phyloP scores from a whole-genome alignment of 768 basidiomycete species.

The Trametes cubensis region DNA sequence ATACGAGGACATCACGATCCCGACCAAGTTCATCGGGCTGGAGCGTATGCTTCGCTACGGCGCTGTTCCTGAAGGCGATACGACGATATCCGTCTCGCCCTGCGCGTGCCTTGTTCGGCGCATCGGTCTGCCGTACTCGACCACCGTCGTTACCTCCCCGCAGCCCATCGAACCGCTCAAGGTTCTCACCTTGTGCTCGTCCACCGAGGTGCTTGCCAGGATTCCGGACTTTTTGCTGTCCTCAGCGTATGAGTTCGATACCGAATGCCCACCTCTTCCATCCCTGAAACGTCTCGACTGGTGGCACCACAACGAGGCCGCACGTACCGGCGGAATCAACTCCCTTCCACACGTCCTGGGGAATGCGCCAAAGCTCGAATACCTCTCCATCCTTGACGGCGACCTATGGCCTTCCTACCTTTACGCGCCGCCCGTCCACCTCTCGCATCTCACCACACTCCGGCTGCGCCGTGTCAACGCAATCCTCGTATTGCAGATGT shows the following conservation, averaged over 20 bases:
- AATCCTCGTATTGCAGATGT: conserved; percentile 53
- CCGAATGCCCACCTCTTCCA: conserved; percentile 46
- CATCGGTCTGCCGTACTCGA: conserved; percentile 58
- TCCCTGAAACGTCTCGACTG: conserved; percentile 67
- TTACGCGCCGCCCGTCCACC: conserved; percentile 36
- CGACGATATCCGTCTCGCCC: neutral
- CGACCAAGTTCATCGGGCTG: conserved; percentile 34
- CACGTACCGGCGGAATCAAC: conserved; percentile 67
- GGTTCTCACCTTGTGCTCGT: conserved; percentile 51
- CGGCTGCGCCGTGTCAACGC: conserved; percentile 52
- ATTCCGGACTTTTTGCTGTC: conserved; percentile 57
- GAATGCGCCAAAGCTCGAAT: conserved; percentile 56
- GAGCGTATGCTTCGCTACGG: conserved; percentile 31
- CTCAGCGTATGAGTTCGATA: conserved; percentile 57
- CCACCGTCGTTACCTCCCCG: conserved; percentile 46
- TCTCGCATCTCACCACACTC: conserved; percentile 55
- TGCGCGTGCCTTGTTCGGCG: conserved; percentile 51
- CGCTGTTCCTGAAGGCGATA: conserved; percentile 24
- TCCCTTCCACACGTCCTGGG: conserved; percentile 55
- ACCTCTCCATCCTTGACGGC: conserved; percentile 56
- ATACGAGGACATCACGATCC: conserved; percentile 56
- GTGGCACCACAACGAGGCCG: conserved; percentile 62
- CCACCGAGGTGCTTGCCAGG: conserved; percentile 58
- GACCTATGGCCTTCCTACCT: conserved; percentile 33
- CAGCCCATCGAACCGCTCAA: conserved; percentile 43